Conservation (phyloP, 805 yeast species). For the Ogataea pilisensis region DNA sequence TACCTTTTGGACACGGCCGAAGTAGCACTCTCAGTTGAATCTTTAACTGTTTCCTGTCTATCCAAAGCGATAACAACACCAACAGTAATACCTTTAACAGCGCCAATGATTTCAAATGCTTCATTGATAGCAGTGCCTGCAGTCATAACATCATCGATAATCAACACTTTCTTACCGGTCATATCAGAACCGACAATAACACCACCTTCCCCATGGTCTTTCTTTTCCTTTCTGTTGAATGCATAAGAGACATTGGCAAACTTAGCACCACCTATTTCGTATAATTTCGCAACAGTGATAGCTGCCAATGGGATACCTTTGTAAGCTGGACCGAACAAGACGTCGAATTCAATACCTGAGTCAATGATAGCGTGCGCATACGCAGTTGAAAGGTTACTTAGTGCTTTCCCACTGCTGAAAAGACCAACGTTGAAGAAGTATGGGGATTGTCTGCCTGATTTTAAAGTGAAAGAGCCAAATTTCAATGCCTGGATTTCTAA, state of each 20-base stretch:
- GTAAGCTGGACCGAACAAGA: constrained; percentile 95
- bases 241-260: constrained; percentile 76
- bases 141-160: constrained; percentile 96
- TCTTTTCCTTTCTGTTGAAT: constrained; percentile 95
- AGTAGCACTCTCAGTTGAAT: constrained; percentile 70
- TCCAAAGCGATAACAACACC: constrained; percentile 91
- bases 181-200: constrained; percentile 81
- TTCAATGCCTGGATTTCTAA: constrained; percentile 76
- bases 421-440: constrained; percentile 94
- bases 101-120: constrained; percentile 74
- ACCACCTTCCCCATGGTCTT: constrained; percentile 99
- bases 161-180: constrained; percentile 66
- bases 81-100: constrained; percentile 67
- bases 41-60: constrained; percentile 85
- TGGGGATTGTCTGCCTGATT: constrained; percentile 92
- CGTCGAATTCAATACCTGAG: constrained; percentile 80
- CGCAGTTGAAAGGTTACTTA: constrained; percentile 79
- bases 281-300: constrained; percentile 84
- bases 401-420: constrained; percentile 73
- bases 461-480: constrained; percentile 86
- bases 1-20: constrained; percentile 69
- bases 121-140: constrained; percentile 98
- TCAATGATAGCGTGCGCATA: constrained; percentile 86
- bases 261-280: constrained; percentile 81
- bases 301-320: constrained; percentile 97